Conservation (phyloP, 345 rosid species). For the Arabis alpina region DNA sequence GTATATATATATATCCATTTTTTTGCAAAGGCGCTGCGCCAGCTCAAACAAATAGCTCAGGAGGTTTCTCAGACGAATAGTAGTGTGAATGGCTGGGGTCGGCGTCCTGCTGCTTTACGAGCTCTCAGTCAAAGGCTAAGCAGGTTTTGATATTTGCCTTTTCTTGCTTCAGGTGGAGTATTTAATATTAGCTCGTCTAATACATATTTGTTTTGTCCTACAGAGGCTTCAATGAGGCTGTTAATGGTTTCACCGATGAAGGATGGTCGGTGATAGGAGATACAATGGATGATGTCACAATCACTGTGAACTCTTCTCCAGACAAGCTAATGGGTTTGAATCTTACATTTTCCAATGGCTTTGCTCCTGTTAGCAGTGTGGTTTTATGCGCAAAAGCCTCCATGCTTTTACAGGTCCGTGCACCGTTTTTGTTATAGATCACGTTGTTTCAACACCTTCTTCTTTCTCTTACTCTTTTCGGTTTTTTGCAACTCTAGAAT, state of each 20-base stretch:
- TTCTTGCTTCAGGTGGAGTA: not conserved
- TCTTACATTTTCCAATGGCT: conserved; percentile 82
- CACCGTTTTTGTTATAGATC: conserved; percentile 6
- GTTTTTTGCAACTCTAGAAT: conserved; percentile 53
- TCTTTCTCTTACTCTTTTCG: not conserved
- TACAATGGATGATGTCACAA: conserved; percentile 95
- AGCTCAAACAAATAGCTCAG: conserved; percentile 91
- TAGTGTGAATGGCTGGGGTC: conserved; percentile 84
- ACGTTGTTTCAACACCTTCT: conserved; percentile 17
- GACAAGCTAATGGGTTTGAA: conserved; percentile 94
- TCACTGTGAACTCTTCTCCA: conserved; percentile 90
- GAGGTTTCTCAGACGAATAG: conserved; percentile 85
- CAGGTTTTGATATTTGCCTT: conserved; percentile 56
- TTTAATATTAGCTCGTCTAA: conserved; percentile 28
- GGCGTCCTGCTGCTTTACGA: conserved; percentile 94
- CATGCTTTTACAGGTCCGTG: conserved; percentile 92
- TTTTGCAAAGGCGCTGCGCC: conserved; percentile 74
- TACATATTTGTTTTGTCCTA: conserved; percentile 15
- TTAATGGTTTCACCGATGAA: conserved; percentile 94
- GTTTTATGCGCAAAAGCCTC: conserved; percentile 97
- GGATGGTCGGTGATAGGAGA: conserved; percentile 97
- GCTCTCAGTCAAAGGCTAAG: conserved; percentile 95
- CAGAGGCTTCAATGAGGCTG: conserved; percentile 98
- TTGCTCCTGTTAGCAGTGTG: conserved; percentile 76
- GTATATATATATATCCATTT: conserved; percentile 6